Evolutionary conservation across 1,284 basidiomycete species (phyloP), one percentile per base, ranked within the genome.

Genomic region (Moesziomyces antarcticus): DNA sequence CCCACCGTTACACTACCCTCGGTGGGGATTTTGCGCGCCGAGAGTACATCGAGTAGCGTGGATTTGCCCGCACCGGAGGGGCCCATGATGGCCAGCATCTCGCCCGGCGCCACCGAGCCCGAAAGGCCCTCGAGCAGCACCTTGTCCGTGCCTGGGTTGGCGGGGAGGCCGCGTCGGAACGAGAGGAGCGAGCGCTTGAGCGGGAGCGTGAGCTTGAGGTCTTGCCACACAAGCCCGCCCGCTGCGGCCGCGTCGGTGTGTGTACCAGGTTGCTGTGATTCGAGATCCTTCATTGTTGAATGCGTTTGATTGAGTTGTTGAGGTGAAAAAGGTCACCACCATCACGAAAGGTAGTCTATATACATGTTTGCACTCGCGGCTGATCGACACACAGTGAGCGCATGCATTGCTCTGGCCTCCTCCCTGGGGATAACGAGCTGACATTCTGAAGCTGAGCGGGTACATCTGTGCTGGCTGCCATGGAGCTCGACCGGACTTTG

Each of bases 31-130:
- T 79, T 79, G 7, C 85, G 76, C 18, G 73, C 60, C 10, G 82
- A 79, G 43, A 86, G 73, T 3, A 85, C 53, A 56, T 86, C 85
- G 52, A 86, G 80, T 1, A 86, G 71, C 0, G 85, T 85, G 0
- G 80, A 81, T 59, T 86, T 86, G 27, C 85, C 85, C 10, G 81
- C 78, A 10, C 85, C 84, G 1, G 73, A 78, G 0, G 85, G 84
- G 1, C 85, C 85, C 80, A 85, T 82, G 43, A 85, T 68, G 40
- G 69, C 69, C 0, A 66, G 18, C 69, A 72, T 66, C 55, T 60
- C 45, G n/a, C 67, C 67, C 0, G 56, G 53, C 4, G 25, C 21
- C 10, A 69, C 41, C 27, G n/a, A 30, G 14, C 67, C 67, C 1
- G 51, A 59, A 5, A 70, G 41, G 3, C 41, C 46, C 2, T 48